Evolutionary conservation across 345 rosid genomes (phyloP).

Genomic region (Aegle marmelos): DNA sequence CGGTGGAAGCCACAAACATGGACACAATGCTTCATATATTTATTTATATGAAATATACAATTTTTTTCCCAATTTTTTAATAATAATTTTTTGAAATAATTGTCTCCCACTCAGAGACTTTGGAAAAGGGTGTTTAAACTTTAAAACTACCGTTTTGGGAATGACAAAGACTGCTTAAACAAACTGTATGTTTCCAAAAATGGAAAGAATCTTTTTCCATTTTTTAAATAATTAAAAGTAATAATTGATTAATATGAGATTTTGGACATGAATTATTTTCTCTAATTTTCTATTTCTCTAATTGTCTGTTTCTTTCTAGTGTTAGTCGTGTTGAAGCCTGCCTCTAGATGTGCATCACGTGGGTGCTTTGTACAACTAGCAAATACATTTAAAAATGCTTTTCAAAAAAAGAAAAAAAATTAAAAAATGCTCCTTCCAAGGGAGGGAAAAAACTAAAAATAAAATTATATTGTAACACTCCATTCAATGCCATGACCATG

Average conservation of each 20-base stretch:
- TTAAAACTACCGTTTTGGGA: background rate
- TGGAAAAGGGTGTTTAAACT: background rate
- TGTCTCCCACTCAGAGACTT: slow-evolving; percentile 23
- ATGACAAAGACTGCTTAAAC: slow-evolving; percentile 27
- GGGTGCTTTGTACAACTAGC: slow-evolving; percentile 12
- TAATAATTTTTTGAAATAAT: background rate
- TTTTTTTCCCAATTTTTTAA: background rate
- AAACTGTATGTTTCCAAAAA: slow-evolving; percentile 18
- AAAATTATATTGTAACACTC: background rate
- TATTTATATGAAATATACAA: background rate
- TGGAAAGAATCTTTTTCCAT: slow-evolving; percentile 23
- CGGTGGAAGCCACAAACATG: background rate
- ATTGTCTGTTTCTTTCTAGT: background rate
- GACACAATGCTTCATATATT: background rate
- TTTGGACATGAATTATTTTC: background rate
- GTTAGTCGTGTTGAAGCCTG: background rate
- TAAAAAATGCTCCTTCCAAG: background rate
- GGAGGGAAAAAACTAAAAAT: background rate
- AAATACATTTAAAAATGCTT: background rate
- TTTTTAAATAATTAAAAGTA: background rate
- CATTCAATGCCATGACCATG: background rate
- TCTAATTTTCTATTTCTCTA: background rate
- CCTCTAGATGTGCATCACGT: background rate
- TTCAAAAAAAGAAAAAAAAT: no score
- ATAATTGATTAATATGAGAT: background rate